Conservation (phyloP, 352 stramenopile species). For the Thalassiosira mediterranea region DNA sequence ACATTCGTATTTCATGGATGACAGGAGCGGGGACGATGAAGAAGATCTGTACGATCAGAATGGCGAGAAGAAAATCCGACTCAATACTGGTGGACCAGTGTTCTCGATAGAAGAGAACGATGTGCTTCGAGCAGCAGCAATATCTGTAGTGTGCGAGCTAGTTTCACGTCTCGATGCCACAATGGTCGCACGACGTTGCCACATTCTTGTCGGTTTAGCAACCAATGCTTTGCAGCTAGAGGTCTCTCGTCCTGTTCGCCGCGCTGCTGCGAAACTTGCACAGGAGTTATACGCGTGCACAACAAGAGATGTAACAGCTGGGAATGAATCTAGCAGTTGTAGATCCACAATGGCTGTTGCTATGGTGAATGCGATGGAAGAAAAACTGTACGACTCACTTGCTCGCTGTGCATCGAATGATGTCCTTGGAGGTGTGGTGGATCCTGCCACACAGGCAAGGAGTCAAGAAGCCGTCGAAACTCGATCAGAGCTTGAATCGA, state of each 20-base stretch:
- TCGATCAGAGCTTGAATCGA: slow-evolving; percentile 35
- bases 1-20: slow-evolving; percentile 58
- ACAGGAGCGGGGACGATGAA: slow-evolving; percentile 22
- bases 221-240: slow-evolving; percentile 63
- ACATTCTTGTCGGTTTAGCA: slow-evolving; percentile 52
- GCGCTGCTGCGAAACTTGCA: slow-evolving; percentile 61
- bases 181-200: slow-evolving; percentile 56
- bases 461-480: slow-evolving; percentile 71
- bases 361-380: slow-evolving; percentile 57
- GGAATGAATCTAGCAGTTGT: slow-evolving; percentile 13
- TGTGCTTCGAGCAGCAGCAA: slow-evolving; percentile 60
- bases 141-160: slow-evolving; percentile 71
- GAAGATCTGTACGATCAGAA: slow-evolving; percentile 35
- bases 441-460: slow-evolving; percentile 63
- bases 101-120: slow-evolving; percentile 76
- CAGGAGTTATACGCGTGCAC: slow-evolving; percentile 67
- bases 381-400: slow-evolving; percentile 52
- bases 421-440: slow-evolving; percentile 33
- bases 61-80: slow-evolving; percentile 56
- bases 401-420: slow-evolving; percentile 40
- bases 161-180: slow-evolving; percentile 44
- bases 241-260: slow-evolving; percentile 55
- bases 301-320: slow-evolving; percentile 35
- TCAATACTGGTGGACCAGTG: slow-evolving; percentile 76
- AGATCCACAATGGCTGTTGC: slow-evolving; percentile 50